Percentiles rank a stretch among this genome's conserved stretches.
Evolutionary conservation across 176 grass and related monocot genomes (phyloP).

Genomic region (Stipa capillata): DNA sequence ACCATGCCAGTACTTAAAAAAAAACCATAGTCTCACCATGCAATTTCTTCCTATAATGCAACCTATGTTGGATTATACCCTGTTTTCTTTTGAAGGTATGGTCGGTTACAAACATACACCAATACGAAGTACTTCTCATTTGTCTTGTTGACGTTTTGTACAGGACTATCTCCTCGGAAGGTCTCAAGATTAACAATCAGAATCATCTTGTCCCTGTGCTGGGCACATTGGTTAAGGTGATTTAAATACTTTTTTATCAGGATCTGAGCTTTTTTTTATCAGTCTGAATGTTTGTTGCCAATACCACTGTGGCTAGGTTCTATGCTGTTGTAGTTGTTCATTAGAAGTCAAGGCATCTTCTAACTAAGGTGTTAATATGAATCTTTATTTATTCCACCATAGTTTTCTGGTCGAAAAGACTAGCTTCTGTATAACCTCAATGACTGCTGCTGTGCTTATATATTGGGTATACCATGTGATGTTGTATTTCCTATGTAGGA

Average conservation of each 20-base stretch:
- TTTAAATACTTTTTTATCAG: conserved; percentile 23
- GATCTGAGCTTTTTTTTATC: neutral
- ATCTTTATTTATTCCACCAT: neutral
- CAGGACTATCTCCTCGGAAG: conserved; percentile 63
- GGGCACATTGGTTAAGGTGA: conserved; percentile 89
- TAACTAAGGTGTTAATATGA: neutral
- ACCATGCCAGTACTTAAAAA: neutral
- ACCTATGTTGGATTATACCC: neutral
- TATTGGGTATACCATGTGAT: neutral
- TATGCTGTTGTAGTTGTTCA: neutral
- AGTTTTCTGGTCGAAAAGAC: neutral
- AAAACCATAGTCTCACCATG: neutral
- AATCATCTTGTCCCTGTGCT: conserved; percentile 79
- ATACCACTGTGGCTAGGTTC: neutral
- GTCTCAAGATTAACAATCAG: conserved; percentile 88
- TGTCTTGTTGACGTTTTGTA: neutral
- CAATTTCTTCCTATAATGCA: neutral
- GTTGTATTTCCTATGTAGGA: conserved; percentile 8
- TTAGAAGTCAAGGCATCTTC: neutral
- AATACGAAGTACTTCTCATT: neutral
- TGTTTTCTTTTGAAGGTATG: neutral
- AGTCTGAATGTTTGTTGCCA: neutral
- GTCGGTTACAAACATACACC: neutral
- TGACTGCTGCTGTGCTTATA: neutral
- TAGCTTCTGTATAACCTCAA: neutral